Evolutionary conservation across 345 rosid species (phyloP), one percentile per base, ranked within the genome.

Genomic region (Aquilaria sinensis): DNA sequence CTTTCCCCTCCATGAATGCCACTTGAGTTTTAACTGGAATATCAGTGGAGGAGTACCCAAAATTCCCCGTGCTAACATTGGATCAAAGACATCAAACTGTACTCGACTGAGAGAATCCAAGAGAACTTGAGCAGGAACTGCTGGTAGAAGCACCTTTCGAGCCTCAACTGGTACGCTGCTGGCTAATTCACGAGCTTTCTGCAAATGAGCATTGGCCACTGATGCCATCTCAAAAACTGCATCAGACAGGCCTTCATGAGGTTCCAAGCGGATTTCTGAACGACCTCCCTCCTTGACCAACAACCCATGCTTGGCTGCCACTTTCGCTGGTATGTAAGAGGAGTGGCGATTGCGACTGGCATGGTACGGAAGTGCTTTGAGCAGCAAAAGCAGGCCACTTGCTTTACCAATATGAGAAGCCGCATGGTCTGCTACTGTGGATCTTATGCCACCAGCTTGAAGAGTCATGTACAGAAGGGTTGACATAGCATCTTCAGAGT

Each of bases 321-420:
- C 81, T 52, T 85, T 70, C 8, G 60, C 47, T 41, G 95, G 96
- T 71, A 90, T 81, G 62, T 88, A 90, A 52, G 80, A 70, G 31
- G 72, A 82, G 62, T 90, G 97, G 51, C 81, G 90, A 73, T 78
- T 85, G 68, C 78, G 78, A 50, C 81, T 77, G 46, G 90, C 92
- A 57, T 93, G 98, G 65, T 93, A 90, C 0, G 97, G 96, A 34
- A 93, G 70, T 2, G 98, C 82, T 62, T 77, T 84, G 1, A 88
- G 90, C 34, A 93, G 78, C 74, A 88, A 78, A 46, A 88, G 88
- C 60, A 93, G 87, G 62, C 98, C 97, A 57, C 96, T 88, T 12
- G 96, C 98, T 72, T 93, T 93, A 51, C 97, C 97, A 16, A 88
- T 76, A 68, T 93, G 97, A 52, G 98, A 93, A 57, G 96, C 96